Percentiles rank a stretch among this genome's conserved stretches.
phyloP scores from a whole-genome alignment of 2,329 filamentous ascomycete genomes.

The Aspergillus latus region DNA sequence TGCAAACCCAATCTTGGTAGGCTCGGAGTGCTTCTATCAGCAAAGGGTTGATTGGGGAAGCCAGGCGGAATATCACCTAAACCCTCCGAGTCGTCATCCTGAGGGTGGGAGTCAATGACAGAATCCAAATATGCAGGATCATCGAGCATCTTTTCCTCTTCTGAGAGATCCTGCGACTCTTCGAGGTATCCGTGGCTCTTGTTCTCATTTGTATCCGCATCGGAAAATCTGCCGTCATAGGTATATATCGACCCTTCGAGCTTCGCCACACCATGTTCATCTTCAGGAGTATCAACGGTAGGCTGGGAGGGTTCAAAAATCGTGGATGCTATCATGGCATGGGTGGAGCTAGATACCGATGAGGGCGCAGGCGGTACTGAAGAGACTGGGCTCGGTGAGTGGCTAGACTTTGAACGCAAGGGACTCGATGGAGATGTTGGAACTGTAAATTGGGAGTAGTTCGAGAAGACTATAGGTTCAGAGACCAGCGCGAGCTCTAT shows the following conservation, averaged over 20 bases:
- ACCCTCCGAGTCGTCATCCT: conserved; percentile 34
- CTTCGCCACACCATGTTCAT: conserved; percentile 12
- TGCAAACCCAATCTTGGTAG: conserved; percentile 6
- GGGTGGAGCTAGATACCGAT: conserved; percentile 25
- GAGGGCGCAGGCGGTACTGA: conserved; percentile 29
- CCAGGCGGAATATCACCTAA: conserved; percentile 19
- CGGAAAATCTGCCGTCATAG: conserved; percentile 43
- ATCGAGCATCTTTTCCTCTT: conserved; percentile 30
- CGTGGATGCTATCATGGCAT: conserved; percentile 39
- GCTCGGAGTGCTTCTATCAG: conserved; percentile 20
- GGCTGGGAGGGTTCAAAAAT: conserved; percentile 35
- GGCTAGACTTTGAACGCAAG: conserved; percentile 34
- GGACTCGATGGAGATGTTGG: conserved; percentile 36
- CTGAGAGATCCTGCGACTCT: conserved; percentile 28
- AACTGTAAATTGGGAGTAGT: conserved; percentile 40
- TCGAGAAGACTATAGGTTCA: conserved; percentile 50
- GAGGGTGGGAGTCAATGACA: conserved; percentile 37
- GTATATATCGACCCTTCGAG: conserved; percentile 37
- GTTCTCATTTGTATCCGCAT: conserved; percentile 41
- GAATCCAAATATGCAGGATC: conserved; percentile 42
- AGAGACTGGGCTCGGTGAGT: conserved; percentile 28
- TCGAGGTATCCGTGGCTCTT: conserved; percentile 27
- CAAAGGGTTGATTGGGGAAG: conserved; percentile 5
- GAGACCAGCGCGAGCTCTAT: conserved; percentile 50
- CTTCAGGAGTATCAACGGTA: neutral